phyloP scores from a whole-genome alignment of 2,329 filamentous ascomycete genomes.

The Pestalotiopsis sp. region DNA sequence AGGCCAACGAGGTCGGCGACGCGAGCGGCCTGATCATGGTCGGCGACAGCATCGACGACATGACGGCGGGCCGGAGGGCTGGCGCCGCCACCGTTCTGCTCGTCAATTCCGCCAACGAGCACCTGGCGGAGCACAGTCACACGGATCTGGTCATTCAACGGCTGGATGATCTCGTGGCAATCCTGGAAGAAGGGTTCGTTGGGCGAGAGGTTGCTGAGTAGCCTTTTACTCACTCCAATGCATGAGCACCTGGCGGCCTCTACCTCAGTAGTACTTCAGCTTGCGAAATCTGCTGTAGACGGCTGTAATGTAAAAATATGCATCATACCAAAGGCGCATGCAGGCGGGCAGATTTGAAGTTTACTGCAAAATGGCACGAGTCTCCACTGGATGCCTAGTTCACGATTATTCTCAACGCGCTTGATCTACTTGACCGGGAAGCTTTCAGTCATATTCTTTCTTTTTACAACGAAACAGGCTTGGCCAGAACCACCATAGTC shows the following conservation, averaged over 20 bases:
- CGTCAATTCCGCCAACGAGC: slow-evolving; percentile 75
- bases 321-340: not conserved
- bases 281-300: too few relatives aligned
- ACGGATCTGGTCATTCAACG: slow-evolving; percentile 73
- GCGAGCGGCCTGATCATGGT: slow-evolving; percentile 61
- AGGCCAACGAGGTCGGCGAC: slow-evolving; percentile 41
- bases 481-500: not conserved
- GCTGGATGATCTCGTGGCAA: slow-evolving; percentile 73
- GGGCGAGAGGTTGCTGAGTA: slow-evolving; percentile 38
- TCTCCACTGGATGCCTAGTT: not conserved
- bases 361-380: not conserved
- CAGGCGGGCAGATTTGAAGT: not conserved
- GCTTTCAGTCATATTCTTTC: not conserved
- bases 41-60: slow-evolving; percentile 87
- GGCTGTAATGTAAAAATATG: too few relatives aligned
- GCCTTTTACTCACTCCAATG: not conserved
- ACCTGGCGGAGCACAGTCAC: slow-evolving; percentile 69
- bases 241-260: not conserved
- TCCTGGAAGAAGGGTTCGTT: slow-evolving; percentile 75
- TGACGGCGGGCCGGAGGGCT: slow-evolving; percentile 80
- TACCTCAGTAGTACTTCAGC: not conserved
- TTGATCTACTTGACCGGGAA: not conserved
- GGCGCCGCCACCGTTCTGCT: slow-evolving; percentile 91
- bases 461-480: not conserved
- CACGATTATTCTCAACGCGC: not conserved